phyloP scores from a whole-genome alignment of 108 stramenopile species.

The Cyclostephanos invisitatus region DNA sequence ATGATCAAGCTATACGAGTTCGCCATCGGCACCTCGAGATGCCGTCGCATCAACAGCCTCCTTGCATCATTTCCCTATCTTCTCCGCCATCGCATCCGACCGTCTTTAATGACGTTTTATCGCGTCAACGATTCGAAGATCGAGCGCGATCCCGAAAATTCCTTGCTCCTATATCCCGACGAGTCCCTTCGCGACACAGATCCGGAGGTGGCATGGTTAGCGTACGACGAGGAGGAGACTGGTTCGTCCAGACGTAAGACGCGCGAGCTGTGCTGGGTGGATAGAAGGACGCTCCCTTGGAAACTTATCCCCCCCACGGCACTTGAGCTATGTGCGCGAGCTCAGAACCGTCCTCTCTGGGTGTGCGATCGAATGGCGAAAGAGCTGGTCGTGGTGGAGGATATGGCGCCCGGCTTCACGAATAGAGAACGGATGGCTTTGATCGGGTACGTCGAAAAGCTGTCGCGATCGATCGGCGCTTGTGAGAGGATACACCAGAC shows the following conservation, averaged over 20 bases:
- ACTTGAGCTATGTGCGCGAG: constrained; percentile 72
- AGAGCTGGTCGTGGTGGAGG: constrained; percentile 65
- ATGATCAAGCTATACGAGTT: constrained; percentile 81
- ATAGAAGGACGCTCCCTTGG: constrained; percentile 84
- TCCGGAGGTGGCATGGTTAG: constrained; percentile 52
- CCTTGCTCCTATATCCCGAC: constrained; percentile 78
- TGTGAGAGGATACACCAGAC: constrained; percentile 96
- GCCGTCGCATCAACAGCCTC: constrained; percentile 65
- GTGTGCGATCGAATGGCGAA: constrained; percentile 84
- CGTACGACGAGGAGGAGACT: constrained; percentile 71
- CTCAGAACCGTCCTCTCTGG: constrained; percentile 90
- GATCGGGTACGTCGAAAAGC: constrained; percentile 76
- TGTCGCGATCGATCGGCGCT: constrained; percentile 77
- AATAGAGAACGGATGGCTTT: constrained; percentile 85
- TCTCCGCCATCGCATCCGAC: constrained; percentile 79
- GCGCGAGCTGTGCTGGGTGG: constrained; percentile 82
- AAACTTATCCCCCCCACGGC: constrained; percentile 67
- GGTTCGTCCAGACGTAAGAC: constrained; percentile 62
- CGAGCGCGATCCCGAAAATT: constrained; percentile 75
- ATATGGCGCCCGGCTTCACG: constrained; percentile 63
- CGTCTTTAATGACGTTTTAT: constrained; percentile 63
- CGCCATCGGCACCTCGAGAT: constrained; percentile 71
- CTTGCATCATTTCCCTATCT: constrained; percentile 86
- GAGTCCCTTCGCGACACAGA: constrained; percentile 45
- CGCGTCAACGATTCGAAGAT: constrained; percentile 63